Conservation (phyloP, 2,329 filamentous ascomycete species). For the Alternaria longipes region DNA sequence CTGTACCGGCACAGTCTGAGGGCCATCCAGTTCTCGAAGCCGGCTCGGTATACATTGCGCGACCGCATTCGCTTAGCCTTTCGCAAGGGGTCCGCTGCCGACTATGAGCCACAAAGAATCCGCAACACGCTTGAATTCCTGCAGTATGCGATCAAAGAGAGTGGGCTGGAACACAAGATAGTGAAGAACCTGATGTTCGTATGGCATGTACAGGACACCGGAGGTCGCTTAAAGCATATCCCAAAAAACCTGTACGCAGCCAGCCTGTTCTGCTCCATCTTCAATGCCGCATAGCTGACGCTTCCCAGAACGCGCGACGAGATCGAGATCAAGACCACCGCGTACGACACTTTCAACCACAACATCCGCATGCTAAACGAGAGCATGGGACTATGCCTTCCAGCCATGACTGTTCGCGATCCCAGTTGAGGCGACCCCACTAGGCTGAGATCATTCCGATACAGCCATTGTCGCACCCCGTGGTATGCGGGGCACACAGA, state of each 20-base stretch:
- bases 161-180: constrained; percentile 75
- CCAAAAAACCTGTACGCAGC: constrained; percentile 31
- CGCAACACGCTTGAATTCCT: constrained; percentile 76
- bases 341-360: constrained; percentile 71
- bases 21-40: constrained; percentile 76
- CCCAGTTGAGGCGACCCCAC: constrained; percentile 25
- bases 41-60: constrained; percentile 70
- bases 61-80: constrained; percentile 58
- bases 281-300: constrained; percentile 1
- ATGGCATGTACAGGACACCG: constrained; percentile 56
- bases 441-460: constrained; percentile 12
- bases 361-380: constrained; percentile 78
- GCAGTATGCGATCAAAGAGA: constrained; percentile 68
- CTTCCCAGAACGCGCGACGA: constrained; percentile 36
- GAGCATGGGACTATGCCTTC: constrained; percentile 71
- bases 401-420: constrained; percentile 43
- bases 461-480: constrained; percentile 15
- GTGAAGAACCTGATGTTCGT: constrained; percentile 71
- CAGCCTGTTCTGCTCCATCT: not conserved
- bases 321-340: constrained; percentile 44
- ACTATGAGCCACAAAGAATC: constrained; percentile 58
- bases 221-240: constrained; percentile 40
- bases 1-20: constrained; percentile 73
- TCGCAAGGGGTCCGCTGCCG: constrained; percentile 42
- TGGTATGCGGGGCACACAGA: constrained; percentile 9